Base-by-base conservation (phyloP, 2,329 filamentous ascomycete species). In the Apiospora saccharicola region DNA sequence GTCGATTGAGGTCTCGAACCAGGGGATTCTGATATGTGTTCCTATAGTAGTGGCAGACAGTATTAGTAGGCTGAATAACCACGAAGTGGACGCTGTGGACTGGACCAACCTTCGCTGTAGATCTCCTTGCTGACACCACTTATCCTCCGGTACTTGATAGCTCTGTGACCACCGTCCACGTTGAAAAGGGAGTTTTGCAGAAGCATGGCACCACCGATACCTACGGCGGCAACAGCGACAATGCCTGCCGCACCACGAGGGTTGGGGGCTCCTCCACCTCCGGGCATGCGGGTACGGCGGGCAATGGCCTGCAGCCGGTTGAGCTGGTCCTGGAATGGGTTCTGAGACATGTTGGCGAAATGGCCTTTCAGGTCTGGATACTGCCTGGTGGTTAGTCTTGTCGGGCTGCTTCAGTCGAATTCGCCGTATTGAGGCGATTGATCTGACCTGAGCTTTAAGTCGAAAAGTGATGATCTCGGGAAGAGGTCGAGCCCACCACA, bases 101-200 rank as follows among this genome's bases (percentile, higher is more conserved):
- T 70, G 72, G 74, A 75, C 83, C 75, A 84, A 94, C 96, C 96
- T 94, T 99, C 96, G 79, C 80, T 89, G 86, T 97, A 99, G 83
- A 99, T 99, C 81, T 98, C 94, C 86, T 95, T 95, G 88, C 94
- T 92, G 71, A 99, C 96, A 87, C 96, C 96, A 80, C 91, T 94
- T 84, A 98, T 80, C 82, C 95, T 92, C 79, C 93, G 95, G 87
- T 99, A 99, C 85, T 99, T 99, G 89, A 99, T 99, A 76, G 96
- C 96, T 81, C 96, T 92, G 85, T 98, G 96, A 86, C 96, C 96
- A 92, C 96, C 96, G 81, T 99, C 96, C 79, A 99, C 96, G 86
- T 92, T 92, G 86, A 92, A 92, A 6, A 92, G 86, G 64, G 90
- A 88, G 81, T 91, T 89, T 78, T 88, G 86, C 75, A 91, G 78